Evolutionary conservation across 495 filamentous ascomycete genomes (phyloP).

Genomic region (Neurospora tetraspora): DNA sequence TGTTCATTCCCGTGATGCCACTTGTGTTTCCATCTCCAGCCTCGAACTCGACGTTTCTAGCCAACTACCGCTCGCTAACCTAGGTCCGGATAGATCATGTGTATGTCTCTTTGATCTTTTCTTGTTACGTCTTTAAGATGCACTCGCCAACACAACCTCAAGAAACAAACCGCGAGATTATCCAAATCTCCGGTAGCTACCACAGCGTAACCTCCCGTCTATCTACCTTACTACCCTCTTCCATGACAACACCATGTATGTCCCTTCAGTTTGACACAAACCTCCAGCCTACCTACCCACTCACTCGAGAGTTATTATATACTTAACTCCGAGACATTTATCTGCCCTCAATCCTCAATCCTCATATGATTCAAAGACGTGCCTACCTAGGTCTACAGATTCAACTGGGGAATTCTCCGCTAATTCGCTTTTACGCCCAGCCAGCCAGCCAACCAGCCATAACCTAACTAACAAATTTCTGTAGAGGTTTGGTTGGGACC

Average conservation of each 20-base stretch:
- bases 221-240: background rate
- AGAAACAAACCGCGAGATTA: too few species aligned
- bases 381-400: background rate
- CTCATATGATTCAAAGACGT: background rate
- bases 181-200: too few species aligned
- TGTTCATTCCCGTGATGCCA: background rate
- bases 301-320: background rate
- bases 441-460: background rate
- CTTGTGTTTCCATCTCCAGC: too few species aligned
- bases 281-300: background rate
- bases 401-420: background rate
- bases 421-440: background rate
- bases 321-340: background rate
- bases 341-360: background rate
- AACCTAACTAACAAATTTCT: background rate
- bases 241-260: background rate
- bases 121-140: too few species aligned
- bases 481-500: background rate
- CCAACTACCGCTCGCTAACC: too few species aligned
- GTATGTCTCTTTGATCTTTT: too few species aligned
- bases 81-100: too few species aligned
- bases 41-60: too few species aligned
- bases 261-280: background rate
- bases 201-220: too few species aligned
- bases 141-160: too few species aligned